Conservation (phyloP, 139 green algal genomes). For the Chlorella sp. region DNA sequence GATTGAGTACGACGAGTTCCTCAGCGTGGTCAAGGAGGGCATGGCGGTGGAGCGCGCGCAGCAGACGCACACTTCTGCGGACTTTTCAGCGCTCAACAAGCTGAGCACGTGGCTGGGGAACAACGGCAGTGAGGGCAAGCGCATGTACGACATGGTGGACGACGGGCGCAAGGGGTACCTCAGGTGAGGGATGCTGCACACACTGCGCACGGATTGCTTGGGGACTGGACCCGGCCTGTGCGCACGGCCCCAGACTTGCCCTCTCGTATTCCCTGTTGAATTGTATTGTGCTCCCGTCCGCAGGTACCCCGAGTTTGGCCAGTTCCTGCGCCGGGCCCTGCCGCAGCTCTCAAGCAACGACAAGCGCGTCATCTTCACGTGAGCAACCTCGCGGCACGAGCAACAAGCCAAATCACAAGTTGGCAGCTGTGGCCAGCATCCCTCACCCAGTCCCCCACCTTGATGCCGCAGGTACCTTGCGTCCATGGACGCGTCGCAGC, state of each 20-base stretch:
- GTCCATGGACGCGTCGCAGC: constrained; percentile 10
- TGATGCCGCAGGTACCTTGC: constrained; percentile 1
- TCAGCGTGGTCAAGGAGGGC: constrained; percentile 23
- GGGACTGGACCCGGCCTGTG: too few species aligned
- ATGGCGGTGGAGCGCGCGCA: constrained; percentile 11
- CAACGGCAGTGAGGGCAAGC: not conserved
- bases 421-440: too few species aligned
- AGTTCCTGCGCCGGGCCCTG: not conserved
- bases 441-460: too few species aligned
- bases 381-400: not conserved
- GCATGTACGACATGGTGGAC: not conserved
- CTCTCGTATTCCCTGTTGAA: too few species aligned
- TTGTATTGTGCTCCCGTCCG: not conserved
- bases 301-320: constrained; percentile 5
- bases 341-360: not conserved
- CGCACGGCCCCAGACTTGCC: too few species aligned
- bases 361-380: constrained; percentile 10
- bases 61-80: not conserved
- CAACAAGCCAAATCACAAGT: too few species aligned
- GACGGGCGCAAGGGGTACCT: not conserved
- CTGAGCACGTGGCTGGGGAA: not conserved
- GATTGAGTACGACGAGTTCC: constrained; percentile 31
- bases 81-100: not conserved
- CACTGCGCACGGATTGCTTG: too few species aligned
- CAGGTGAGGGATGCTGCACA: not conserved